Conservation (phyloP, 805 yeast species). For the Isabelozyma gotoi region DNA sequence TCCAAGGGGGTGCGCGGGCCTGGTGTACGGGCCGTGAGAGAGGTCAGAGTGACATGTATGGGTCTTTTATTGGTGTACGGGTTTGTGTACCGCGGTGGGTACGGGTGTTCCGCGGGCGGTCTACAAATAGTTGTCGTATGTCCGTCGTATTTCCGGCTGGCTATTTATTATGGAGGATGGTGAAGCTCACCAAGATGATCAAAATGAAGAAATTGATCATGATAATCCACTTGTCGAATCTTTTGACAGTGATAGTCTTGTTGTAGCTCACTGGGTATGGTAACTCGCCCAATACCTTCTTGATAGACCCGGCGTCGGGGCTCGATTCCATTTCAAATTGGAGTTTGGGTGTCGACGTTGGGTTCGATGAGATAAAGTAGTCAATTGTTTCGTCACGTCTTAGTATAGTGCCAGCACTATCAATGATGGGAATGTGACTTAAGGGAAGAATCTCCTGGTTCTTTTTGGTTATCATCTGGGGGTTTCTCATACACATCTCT, state of each 20-base stretch:
- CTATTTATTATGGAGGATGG: background rate
- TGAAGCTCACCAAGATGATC: background rate
- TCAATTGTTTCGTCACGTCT: background rate
- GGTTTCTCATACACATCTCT: background rate
- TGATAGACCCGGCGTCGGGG: too few relatives aligned
- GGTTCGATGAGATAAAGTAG: background rate
- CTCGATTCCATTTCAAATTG: background rate
- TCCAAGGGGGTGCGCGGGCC: background rate
- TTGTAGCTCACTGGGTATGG: background rate
- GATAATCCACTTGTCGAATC: background rate
- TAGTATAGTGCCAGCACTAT: background rate
- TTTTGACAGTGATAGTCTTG: background rate
- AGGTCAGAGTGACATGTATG: too few relatives aligned
- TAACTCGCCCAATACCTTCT: background rate
- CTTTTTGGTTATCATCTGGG: background rate
- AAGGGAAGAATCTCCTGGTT: background rate
- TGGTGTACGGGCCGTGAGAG: background rate
- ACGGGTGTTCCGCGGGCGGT: too few relatives aligned
- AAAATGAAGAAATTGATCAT: background rate
- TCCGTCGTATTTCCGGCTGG: background rate
- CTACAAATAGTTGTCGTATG: too few relatives aligned
- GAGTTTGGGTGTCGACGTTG: too few relatives aligned
- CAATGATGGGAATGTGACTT: background rate
- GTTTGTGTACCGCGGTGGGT: background rate
- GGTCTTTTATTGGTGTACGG: background rate